These are phyloP conservation scores for Cryphonectria nitschkei DNA, from an alignment of 2,329 filamentous ascomycete species.

Conservation along the genomic window DNA sequence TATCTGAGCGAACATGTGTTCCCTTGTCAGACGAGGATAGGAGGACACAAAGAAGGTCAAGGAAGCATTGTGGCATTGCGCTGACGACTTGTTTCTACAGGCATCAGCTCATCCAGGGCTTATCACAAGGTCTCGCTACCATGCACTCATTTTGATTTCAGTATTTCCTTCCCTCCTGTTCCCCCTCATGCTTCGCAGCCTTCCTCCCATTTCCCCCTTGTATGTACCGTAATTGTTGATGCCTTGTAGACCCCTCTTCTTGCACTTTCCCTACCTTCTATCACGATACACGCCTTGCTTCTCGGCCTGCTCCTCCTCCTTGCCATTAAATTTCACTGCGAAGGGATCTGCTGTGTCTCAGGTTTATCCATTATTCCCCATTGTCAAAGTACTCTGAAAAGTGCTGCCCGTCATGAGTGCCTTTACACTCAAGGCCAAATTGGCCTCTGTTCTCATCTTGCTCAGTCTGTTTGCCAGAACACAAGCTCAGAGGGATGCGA, in stretches of 20 bases:
- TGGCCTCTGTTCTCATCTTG: not conserved
- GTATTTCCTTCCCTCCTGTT: not conserved
- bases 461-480: not conserved
- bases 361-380: no score
- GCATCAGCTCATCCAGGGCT: not conserved
- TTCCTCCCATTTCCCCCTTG: not conserved
- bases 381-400: not conserved
- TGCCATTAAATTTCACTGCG: not conserved
- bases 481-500: not conserved
- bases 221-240: not conserved
- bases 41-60: not conserved
- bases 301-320: not conserved
- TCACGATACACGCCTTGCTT: not conserved
- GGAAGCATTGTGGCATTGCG: not conserved
- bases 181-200: not conserved
- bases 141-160: not conserved
- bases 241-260: not conserved
- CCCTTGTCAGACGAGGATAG: constrained; percentile 3
- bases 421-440: not conserved
- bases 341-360: not conserved
- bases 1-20: not conserved
- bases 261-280: not conserved
- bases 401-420: constrained; percentile 4
- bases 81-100: not conserved
- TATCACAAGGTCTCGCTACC: not conserved